Conservation (phyloP, 129 eudicot species). For the Lonicera japonica region DNA sequence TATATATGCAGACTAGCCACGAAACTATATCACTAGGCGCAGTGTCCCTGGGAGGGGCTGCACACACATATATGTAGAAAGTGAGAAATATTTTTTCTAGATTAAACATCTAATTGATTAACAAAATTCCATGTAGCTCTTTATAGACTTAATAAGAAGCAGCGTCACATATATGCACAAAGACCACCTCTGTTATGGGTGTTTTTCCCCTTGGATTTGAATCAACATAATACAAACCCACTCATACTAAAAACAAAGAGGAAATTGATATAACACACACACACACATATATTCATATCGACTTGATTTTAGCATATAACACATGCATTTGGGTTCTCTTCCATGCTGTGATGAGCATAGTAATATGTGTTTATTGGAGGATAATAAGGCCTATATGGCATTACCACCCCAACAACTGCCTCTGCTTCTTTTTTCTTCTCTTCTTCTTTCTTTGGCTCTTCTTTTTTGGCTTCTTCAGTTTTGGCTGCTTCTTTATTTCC, state of each 20-base stretch:
- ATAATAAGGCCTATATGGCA: conserved; percentile 72
- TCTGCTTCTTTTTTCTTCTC: conserved; percentile 36
- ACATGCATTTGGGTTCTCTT: conserved; percentile 91
- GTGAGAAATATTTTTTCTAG: neutral
- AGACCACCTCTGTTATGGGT: neutral
- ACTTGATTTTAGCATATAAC: conserved; percentile 30
- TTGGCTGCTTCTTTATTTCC: conserved; percentile 41
- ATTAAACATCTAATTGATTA: neutral
- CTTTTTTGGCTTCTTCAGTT: conserved; percentile 48
- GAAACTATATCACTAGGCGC: too few relatives aligned
- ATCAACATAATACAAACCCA: neutral
- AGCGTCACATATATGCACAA: neutral
- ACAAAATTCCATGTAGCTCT: conserved; percentile 1
- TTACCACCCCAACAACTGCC: conserved; percentile 44
- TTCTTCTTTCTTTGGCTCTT: conserved; percentile 42
- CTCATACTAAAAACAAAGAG: conserved; percentile 5
- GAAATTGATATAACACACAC: neutral
- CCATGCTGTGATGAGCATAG: conserved; percentile 66
- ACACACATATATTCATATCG: too few relatives aligned
- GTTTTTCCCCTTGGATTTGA: neutral
- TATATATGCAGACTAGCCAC: too few relatives aligned
- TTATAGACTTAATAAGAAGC: neutral
- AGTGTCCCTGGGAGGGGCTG: too few relatives aligned
- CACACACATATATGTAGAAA: neutral
- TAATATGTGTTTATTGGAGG: conserved; percentile 55